These are phyloP conservation scores for Kwoniella dejecticola DNA, from an alignment of 768 basidiomycete species.

Conservation along the genomic window DNA sequence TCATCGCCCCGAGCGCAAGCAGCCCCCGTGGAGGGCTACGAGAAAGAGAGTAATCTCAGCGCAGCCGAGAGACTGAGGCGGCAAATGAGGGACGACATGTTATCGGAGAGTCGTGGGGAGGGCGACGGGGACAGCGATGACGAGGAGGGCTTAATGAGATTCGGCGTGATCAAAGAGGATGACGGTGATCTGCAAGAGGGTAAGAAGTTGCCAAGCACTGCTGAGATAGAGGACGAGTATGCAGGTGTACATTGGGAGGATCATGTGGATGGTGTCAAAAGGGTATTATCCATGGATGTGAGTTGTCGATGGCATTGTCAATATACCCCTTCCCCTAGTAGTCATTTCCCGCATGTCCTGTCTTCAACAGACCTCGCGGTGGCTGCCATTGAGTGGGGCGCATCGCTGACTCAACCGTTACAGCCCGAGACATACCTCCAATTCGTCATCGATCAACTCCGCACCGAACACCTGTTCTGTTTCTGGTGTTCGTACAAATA, in stretches of 20 bases:
- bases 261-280: constrained; percentile 43
- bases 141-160: constrained; percentile 22
- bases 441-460: constrained; percentile 46
- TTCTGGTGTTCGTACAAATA: constrained; percentile 54
- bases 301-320: constrained; percentile 12
- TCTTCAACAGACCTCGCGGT: background rate
- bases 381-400: background rate
- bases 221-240: constrained; percentile 12
- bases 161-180: constrained; percentile 3
- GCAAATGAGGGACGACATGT: constrained; percentile 50
- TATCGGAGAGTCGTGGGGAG: constrained; percentile 23
- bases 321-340: background rate
- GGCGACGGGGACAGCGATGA: constrained; percentile 25
- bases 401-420: background rate
- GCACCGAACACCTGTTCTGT: constrained; percentile 52
- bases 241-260: constrained; percentile 40
- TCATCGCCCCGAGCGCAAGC: constrained; percentile 4
- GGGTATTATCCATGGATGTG: constrained; percentile 52
- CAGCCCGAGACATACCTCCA: constrained; percentile 45
- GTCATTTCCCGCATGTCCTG: background rate
- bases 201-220: background rate
- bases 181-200: constrained; percentile 5
- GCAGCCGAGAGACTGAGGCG: constrained; percentile 50
- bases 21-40: constrained; percentile 9
- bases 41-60: constrained; percentile 28